Evolutionary conservation across 2,329 filamentous ascomycete genomes (phyloP), one percentile per base, ranked within the genome.

Genomic region (Penicillium brevicompactum): DNA sequence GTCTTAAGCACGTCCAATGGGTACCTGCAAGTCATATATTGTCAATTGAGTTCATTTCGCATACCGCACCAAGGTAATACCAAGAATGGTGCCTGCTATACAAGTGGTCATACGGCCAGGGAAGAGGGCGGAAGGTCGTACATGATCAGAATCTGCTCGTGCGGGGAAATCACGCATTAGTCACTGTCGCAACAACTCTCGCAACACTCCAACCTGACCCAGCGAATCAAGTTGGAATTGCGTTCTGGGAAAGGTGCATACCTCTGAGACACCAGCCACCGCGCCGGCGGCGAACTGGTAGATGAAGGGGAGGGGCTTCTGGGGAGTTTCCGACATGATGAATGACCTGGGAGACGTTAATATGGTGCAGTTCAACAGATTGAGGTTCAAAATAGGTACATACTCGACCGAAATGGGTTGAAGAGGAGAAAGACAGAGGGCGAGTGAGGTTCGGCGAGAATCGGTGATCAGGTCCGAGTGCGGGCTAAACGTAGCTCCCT

Each of bases 1-100:
- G 94, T 97, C 85, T 97, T 97, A 76, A 97, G 91, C 56, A 99
- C 94, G 76, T 99, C 94, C 75, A 99, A 83, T 66, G 94, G 94
- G 82, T 99, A 99, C 94, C 92, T 97, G 74, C 24, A 42, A 27
- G 31, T 38, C 27, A 49, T 32, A 37, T 16, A 43, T 56, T 45
- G 54, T 65, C 56, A 65, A 52, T 53, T 31, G 27, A 7, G 6
- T 42, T 41, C 34, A 24, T 7, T 40, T 21, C 14, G 7, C 5
- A 34, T 6, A 27, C 27, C n/a, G 46, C 38, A 44, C 16, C 22
- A 45, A 18, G 9, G 5, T 27, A 16, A 52, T 42, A 44, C 16
- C 30, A 43, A 21, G 14, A 5, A 38, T 50, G n/a, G 38, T 50
- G n/a, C 38, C 18, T 40, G 30, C 41, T 24, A 43, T n/a, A 49